Evolutionary conservation across 2,329 filamentous ascomycete species (phyloP).

Genomic region (Graphium sp.): DNA sequence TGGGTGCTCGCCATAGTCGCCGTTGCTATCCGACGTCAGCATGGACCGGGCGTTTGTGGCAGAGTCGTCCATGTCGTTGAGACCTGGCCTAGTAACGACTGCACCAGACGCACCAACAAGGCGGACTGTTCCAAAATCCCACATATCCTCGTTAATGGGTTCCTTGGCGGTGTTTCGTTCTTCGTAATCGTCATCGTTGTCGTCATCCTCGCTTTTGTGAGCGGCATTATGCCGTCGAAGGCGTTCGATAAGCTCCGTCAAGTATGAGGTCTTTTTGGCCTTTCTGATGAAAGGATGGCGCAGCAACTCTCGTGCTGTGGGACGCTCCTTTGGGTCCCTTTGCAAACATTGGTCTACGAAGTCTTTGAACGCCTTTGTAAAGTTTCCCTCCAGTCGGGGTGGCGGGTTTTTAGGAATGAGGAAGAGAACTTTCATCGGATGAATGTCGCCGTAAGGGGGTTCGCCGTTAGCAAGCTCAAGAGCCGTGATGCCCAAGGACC

Average conservation of each 20-base stretch:
- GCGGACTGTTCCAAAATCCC: slow-evolving; percentile 95
- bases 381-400: slow-evolving; percentile 64
- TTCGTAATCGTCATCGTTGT: slow-evolving; percentile 43
- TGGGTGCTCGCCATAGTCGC: slow-evolving; percentile 33
- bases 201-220: slow-evolving; percentile 56
- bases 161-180: slow-evolving; percentile 36
- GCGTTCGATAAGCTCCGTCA: slow-evolving; percentile 89
- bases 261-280: slow-evolving; percentile 89
- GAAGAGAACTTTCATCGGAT: slow-evolving; percentile 97
- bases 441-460: slow-evolving; percentile 88
- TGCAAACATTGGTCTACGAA: slow-evolving; percentile 73
- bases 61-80: slow-evolving; percentile 62
- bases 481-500: slow-evolving; percentile 90
- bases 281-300: slow-evolving; percentile 80
- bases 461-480: slow-evolving; percentile 84
- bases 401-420: slow-evolving; percentile 90
- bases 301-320: slow-evolving; percentile 71
- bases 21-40: slow-evolving; percentile 27
- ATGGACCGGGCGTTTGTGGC: slow-evolving; percentile 59
- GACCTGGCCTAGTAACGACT: slow-evolving; percentile 35
- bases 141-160: slow-evolving; percentile 64
- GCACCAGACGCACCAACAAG: slow-evolving; percentile 54
- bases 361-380: slow-evolving; percentile 69
- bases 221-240: slow-evolving; percentile 75
- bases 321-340: slow-evolving; percentile 77